Evolutionary conservation across 106 monocot genomes (phyloP).

Genomic region (Acanthochlamys bracteata): DNA sequence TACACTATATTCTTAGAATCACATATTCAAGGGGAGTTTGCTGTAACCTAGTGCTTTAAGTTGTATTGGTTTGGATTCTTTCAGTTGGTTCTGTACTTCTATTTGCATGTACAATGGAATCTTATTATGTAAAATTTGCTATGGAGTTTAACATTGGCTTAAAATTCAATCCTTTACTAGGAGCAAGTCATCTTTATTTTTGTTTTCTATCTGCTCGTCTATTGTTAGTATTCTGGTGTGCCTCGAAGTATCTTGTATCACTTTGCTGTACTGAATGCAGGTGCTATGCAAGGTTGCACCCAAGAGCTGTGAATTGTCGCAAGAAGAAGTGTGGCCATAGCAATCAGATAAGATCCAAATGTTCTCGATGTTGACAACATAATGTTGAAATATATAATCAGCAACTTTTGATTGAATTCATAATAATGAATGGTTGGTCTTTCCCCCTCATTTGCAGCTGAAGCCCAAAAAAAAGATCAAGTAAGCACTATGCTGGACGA

Average conservation of each 20-base stretch:
- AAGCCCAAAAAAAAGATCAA: slow-evolving; percentile 62
- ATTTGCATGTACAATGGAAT: too few relatives aligned
- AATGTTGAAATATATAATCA: not conserved
- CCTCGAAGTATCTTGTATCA: not conserved
- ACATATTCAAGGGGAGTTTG: too few relatives aligned
- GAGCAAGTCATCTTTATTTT: too few relatives aligned
- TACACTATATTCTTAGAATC: too few relatives aligned
- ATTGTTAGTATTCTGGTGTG: too few relatives aligned
- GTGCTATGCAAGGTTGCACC: slow-evolving; percentile 89
- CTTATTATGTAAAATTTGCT: too few relatives aligned
- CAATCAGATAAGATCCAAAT: slow-evolving; percentile 49
- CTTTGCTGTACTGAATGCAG: slow-evolving; percentile 15
- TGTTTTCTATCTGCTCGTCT: too few relatives aligned
- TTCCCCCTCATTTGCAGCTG: slow-evolving; percentile 19
- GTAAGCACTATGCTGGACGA: slow-evolving; percentile 11
- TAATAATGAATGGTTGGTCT: not conserved
- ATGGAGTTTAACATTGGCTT: too few relatives aligned
- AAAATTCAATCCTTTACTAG: too few relatives aligned
- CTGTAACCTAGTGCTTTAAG: too few relatives aligned
- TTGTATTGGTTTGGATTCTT: too few relatives aligned
- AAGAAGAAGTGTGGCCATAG: slow-evolving; percentile 97
- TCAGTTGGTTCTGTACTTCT: too few relatives aligned
- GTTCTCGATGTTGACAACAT: not conserved
- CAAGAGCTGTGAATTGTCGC: slow-evolving; percentile 88
- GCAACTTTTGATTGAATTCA: not conserved